These are phyloP conservation scores for Leishmania tropica DNA, from an alignment of 208 protist species.

Conservation along the genomic window DNA sequence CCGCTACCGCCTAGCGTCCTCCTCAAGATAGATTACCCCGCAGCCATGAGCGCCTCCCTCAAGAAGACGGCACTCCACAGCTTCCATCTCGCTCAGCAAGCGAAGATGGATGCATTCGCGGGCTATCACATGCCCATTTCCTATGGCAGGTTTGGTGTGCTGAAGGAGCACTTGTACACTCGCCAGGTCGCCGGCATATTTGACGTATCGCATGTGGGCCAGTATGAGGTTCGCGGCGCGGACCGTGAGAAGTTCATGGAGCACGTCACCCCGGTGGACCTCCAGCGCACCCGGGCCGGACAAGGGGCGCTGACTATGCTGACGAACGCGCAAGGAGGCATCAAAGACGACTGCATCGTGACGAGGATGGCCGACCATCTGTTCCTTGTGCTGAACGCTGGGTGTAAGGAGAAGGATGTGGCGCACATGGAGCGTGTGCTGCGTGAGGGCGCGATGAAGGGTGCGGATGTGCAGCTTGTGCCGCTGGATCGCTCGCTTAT, in stretches of 20 bases:
- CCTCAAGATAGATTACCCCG: background rate
- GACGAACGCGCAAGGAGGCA: conserved; percentile 92
- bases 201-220: conserved; percentile 98
- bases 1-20: background rate
- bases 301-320: conserved; percentile 88
- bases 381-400: conserved; percentile 97
- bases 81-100: conserved; percentile 84
- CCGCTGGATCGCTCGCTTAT: conserved; percentile 83
- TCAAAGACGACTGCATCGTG: conserved; percentile 97
- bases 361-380: conserved; percentile 89
- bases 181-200: conserved; percentile 92
- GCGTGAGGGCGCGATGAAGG: conserved; percentile 46
- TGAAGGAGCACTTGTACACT: conserved; percentile 92
- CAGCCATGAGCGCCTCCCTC: conserved; percentile 41
- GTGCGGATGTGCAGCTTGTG: conserved; percentile 82
- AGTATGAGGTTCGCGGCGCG: conserved; percentile 88
- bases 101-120: conserved; percentile 95
- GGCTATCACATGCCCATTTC: conserved; percentile 97
- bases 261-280: conserved; percentile 85
- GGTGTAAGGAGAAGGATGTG: conserved; percentile 95
- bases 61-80: conserved; percentile 83
- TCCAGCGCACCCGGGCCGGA: conserved; percentile 46
- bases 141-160: conserved; percentile 85
- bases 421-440: conserved; percentile 66
- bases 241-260: conserved; percentile 95